A percentile compares a stretch with the other conserved stretches of the same genome.
phyloP scores from a whole-genome alignment of 2,329 filamentous ascomycete genomes.

The Aureobasidium sp. region DNA sequence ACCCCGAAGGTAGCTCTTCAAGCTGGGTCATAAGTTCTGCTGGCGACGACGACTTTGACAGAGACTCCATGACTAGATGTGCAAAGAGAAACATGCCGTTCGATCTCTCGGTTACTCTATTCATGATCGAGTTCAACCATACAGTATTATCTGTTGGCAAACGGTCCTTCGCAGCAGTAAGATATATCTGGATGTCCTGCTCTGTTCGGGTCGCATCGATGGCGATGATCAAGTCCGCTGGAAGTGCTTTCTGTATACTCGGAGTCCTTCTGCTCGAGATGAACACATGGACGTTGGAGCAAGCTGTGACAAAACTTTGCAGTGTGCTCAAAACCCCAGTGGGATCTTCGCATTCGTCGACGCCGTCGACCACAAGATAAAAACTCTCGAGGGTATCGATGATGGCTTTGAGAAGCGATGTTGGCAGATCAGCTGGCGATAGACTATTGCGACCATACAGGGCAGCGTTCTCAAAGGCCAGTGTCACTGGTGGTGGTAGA shows the following conservation, averaged over 20 bases:
- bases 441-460: neutral
- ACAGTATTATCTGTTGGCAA: neutral
- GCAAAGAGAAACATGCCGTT: neutral
- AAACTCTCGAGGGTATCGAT: neutral
- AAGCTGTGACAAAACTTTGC: neutral
- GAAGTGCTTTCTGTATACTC: neutral
- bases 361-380: neutral
- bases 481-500: neutral
- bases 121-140: neutral
- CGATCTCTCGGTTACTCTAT: neutral
- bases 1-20: neutral
- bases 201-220: neutral
- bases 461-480: neutral
- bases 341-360: neutral
- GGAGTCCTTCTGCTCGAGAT: neutral
- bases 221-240: neutral
- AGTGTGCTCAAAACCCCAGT: neutral
- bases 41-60: neutral
- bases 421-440: neutral
- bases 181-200: neutral
- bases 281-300: neutral
- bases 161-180: neutral
- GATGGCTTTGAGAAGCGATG: neutral
- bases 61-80: neutral
- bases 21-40: neutral